Base-by-base conservation (phyloP, 495 filamentous ascomycete genomes). In the Cercophora samala region DNA sequence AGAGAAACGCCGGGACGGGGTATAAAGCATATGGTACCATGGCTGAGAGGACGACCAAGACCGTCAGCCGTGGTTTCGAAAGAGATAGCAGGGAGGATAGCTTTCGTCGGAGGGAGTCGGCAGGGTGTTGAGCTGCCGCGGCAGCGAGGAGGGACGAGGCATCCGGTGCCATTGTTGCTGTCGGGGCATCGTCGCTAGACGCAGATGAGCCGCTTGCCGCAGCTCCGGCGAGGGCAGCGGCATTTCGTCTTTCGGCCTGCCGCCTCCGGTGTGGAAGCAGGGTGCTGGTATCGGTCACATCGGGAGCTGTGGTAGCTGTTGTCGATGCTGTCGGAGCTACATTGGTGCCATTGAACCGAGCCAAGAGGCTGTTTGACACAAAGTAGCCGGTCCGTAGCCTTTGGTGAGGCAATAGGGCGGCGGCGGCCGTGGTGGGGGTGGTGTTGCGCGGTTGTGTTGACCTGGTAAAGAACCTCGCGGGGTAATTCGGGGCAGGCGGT, bases 11-110 rank as follows among this genome's bases (percentile, higher is more conserved):
- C 9, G 91, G 90, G 8, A 97, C 89, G 0, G 95, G 95, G 75
- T 96, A 98, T 68, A 98, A 86, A 6, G 91, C 91, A 78, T 99
- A 99, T 26, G 95, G 89, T 2, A 93, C 89, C 66, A 93, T 96
- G 13, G 96, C 93, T 0, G 93, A 92, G 60, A 98, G 88, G 37
- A 97, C 88, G 65, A 99, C 90, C 24, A 99, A 84, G 66, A 97
- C 89, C 17, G 93, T 94, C 54, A 99, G 87, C 55, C 96, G 92
- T 5, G 95, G 95, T 78, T 99, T 99, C 24, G 92, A 90, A 71
- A 99, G 89, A 8, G 95, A 91, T 70, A 99, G 89, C 73, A 90
- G 92, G 46, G 92, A 88, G n/a, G 93, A 90, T 62, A 95, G 69
- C 52, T 86, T 84, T 66, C 93, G 90, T 58, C 90, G 87, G 61